Evolutionary conservation across 1,284 basidiomycete species (phyloP).

Genomic region (Cryptococcus hybrid): DNA sequence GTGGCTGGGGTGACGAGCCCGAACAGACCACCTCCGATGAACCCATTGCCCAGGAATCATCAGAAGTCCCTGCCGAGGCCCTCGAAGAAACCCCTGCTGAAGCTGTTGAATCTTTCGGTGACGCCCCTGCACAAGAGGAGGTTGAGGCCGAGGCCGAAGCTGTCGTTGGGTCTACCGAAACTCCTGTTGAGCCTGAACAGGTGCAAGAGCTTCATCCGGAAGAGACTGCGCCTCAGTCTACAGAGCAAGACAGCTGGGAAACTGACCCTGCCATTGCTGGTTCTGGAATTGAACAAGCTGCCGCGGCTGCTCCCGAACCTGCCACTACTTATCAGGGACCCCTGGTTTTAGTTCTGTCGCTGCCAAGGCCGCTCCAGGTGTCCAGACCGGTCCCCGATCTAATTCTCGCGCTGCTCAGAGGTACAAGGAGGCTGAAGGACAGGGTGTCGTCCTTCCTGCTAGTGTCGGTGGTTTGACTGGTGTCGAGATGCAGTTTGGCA

Average conservation of each 20-base stretch:
- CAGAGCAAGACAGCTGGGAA: conserved; percentile 23
- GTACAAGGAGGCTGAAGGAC: conserved; percentile 48
- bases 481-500: conserved; percentile 52
- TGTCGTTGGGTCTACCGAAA: background rate
- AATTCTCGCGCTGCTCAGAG: conserved; percentile 46
- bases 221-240: conserved; percentile 9
- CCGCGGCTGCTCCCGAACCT: conserved; percentile 33
- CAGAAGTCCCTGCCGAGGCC: conserved; percentile 13
- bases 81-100: conserved; percentile 15
- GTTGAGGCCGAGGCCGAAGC: conserved; percentile 21
- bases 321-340: conserved; percentile 47
- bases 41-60: conserved; percentile 21
- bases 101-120: conserved; percentile 12
- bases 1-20: conserved; percentile 13
- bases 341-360: conserved; percentile 50
- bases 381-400: conserved; percentile 32
- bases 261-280: conserved; percentile 44
- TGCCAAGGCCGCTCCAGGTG: conserved; percentile 21
- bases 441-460: conserved; percentile 50
- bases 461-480: conserved; percentile 34
- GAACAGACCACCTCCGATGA: conserved; percentile 29
- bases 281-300: conserved; percentile 24
- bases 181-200: conserved; percentile 9
- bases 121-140: conserved; percentile 17
- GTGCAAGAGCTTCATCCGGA: conserved; percentile 15